Conservation (phyloP, 495 filamentous ascomycete genomes). For the Penicillium samsonianum region DNA sequence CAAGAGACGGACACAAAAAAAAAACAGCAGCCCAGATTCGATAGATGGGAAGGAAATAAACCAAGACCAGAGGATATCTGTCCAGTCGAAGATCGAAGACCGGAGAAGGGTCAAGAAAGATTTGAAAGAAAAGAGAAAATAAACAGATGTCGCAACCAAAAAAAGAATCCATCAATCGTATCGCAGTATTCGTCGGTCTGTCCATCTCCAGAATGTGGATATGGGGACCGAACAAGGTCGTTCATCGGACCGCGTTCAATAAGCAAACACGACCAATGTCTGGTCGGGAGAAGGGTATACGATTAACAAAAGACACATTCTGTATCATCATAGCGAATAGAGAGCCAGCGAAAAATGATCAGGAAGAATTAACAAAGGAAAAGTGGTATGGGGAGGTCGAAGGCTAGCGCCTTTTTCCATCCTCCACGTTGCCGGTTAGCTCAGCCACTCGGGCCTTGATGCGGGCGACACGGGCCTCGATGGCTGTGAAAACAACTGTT, state of each 20-base stretch:
- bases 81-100: constrained; percentile 1
- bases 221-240: constrained; percentile 6
- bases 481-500: constrained; percentile 58
- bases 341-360: constrained; percentile 5
- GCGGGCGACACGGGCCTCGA: constrained; percentile 92
- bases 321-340: constrained; percentile 8
- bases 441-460: constrained; percentile 98
- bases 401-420: constrained; percentile 21
- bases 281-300: constrained; percentile 19
- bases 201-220: neutral
- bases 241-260: constrained; percentile 13
- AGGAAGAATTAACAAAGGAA: constrained; percentile 5
- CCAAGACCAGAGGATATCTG: constrained; percentile 7
- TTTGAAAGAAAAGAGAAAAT: constrained; percentile 10
- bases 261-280: constrained; percentile 23
- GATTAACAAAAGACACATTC: constrained; percentile 13
- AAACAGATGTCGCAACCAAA: constrained; percentile 17
- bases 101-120: neutral
- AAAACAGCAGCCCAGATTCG: constrained; percentile 10
- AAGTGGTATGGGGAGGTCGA: neutral
- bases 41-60: constrained; percentile 13
- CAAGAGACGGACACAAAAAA: constrained; percentile 19
- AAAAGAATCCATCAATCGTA: constrained; percentile 24
- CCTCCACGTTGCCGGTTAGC: constrained; percentile 78
- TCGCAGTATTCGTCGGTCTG: constrained; percentile 23